Evolutionary conservation across 305 asterid genomes (phyloP).

Genomic region (Rubia occidens): DNA sequence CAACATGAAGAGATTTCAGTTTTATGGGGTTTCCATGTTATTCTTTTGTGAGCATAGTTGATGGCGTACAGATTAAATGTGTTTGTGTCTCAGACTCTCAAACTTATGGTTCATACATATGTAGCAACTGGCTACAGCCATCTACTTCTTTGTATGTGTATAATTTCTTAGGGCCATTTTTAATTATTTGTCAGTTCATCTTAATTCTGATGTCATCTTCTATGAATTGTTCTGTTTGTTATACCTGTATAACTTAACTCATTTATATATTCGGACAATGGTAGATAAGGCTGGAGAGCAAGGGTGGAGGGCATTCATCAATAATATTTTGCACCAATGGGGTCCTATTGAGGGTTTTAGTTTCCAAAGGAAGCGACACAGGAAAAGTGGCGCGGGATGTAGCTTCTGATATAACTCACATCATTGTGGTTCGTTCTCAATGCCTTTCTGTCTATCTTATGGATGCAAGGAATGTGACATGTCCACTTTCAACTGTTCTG

Average conservation of each 20-base stretch:
- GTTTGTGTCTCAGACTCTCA: neutral
- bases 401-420: constrained; percentile 65
- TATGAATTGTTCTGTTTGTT: constrained; percentile 1
- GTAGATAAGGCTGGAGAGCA: constrained; percentile 86
- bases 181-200: neutral
- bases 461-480: neutral
- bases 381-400: constrained; percentile 25
- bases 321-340: constrained; percentile 95
- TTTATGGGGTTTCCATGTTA: neutral
- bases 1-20: neutral
- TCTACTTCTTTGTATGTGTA: constrained; percentile 2
- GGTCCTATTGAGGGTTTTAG: constrained; percentile 65
- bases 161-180: constrained; percentile 6
- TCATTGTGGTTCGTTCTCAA: constrained; percentile 71
- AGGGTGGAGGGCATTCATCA: constrained; percentile 82
- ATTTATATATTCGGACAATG: constrained; percentile 21
- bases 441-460: constrained; percentile 6
- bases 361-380: constrained; percentile 38
- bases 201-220: constrained; percentile 1
- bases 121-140: neutral
- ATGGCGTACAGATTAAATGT: neutral
- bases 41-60: neutral
- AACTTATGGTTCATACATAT: neutral
- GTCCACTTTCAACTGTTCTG: neutral
- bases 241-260: neutral